Evolutionary conservation across 768 basidiomycete genomes (phyloP).

Genomic region (Lactarius sanguifluus): DNA sequence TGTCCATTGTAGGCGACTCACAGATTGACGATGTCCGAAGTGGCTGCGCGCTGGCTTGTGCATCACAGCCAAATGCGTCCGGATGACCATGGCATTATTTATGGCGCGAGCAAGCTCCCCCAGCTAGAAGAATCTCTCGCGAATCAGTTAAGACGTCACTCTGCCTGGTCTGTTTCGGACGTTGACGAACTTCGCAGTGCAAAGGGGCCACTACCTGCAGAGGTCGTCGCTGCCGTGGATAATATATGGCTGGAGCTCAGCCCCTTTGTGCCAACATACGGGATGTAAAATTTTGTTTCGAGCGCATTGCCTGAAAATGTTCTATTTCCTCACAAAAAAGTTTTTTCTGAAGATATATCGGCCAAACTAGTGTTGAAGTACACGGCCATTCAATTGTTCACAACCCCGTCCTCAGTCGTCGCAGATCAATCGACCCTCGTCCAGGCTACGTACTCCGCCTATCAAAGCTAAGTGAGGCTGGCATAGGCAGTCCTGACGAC

Average conservation of each 20-base stretch:
- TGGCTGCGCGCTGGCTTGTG: slow-evolving; percentile 43
- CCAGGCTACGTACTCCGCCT: not conserved
- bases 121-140: slow-evolving; percentile 37
- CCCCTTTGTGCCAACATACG: slow-evolving; percentile 19
- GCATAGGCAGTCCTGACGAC: too few relatives aligned
- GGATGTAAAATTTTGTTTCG: slow-evolving; percentile 25
- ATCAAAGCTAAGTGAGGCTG: not conserved
- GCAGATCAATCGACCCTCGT: too few relatives aligned
- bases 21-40: slow-evolving; percentile 39
- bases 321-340: not conserved
- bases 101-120: slow-evolving; percentile 40
- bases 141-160: slow-evolving; percentile 21
- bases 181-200: not conserved
- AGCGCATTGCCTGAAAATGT: not conserved
- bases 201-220: slow-evolving; percentile 41
- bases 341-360: not conserved
- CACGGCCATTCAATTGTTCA: not conserved
- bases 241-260: slow-evolving; percentile 39
- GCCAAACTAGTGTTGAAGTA: too few relatives aligned
- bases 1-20: slow-evolving; percentile 35
- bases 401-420: not conserved
- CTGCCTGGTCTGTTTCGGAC: not conserved
- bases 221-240: slow-evolving; percentile 39
- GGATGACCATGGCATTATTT: slow-evolving; percentile 39
- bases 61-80: slow-evolving; percentile 42